phyloP scores from a whole-genome alignment of 306 rosid genomes.

The Rubus parviflorus region DNA sequence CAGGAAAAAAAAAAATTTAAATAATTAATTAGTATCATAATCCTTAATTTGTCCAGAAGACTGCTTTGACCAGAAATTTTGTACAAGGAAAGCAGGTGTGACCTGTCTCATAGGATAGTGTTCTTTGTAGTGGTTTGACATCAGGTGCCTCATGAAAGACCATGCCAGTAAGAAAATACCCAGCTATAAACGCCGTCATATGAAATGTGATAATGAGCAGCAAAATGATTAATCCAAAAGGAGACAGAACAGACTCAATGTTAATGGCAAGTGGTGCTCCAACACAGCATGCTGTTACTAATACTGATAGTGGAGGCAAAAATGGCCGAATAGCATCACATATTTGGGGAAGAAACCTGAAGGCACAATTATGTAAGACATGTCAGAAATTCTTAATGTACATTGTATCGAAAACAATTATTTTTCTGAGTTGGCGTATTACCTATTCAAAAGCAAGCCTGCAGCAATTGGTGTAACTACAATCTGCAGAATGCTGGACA shows the following conservation, averaged over 20 bases:
- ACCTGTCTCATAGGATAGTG: conserved; percentile 94
- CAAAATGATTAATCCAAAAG: conserved; percentile 66
- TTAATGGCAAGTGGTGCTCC: conserved; percentile 96
- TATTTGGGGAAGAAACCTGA: conserved; percentile 76
- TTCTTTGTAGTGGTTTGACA: conserved; percentile 76
- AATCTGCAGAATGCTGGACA: conserved; percentile 85
- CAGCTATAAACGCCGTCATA: conserved; percentile 68
- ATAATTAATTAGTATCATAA: conserved; percentile 3
- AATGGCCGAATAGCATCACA: conserved; percentile 70
- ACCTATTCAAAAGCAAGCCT: conserved; percentile 92
- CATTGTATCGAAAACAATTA: background rate
- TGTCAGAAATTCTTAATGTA: conserved; percentile 21
- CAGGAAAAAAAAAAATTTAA: conserved; percentile 5
- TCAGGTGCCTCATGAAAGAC: conserved; percentile 56
- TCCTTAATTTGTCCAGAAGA: background rate
- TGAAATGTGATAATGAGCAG: conserved; percentile 73
- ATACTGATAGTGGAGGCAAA: conserved; percentile 82
- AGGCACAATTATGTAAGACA: conserved; percentile 22
- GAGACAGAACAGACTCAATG: conserved; percentile 67
- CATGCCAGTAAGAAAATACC: conserved; percentile 66
- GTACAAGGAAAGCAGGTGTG: conserved; percentile 18
- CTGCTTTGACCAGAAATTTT: conserved; percentile 5
- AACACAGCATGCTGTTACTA: conserved; percentile 82
- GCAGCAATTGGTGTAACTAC: conserved; percentile 78
- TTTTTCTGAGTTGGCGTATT: conserved; percentile 15